Evolutionary conservation across 306 rosid genomes (phyloP), one percentile per base, ranked within the genome.

Genomic region (Acacia confusa): DNA sequence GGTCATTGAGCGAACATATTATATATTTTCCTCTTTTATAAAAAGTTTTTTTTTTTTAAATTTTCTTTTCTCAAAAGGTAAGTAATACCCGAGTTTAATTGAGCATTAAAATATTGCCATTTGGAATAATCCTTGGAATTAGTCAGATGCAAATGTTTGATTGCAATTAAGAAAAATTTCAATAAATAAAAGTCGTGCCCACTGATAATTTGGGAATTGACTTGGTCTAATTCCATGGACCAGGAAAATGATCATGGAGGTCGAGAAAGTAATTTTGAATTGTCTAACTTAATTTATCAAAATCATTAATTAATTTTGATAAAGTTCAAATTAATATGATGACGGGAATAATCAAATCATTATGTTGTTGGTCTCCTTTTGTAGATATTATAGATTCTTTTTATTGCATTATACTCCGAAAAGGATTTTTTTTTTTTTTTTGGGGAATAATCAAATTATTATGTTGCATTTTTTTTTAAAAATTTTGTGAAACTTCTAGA

Each of bases 111-210:
- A 69, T n/a, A 7, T 8, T 68, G 44, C 12, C 32, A 40, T n/a
- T 0, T 41, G 52, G 16, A 13, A 36, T 70, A 11, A 22, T 48
- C 28, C 53, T 28, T 45, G 60, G 68, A 86, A 80, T 69, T 53
- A 63, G 83, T 86, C 85, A 83, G 81, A 81, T 34, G 57, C 34
- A 11, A 48, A 47, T 2, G 4, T 69, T 78, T 43, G 32, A 27
- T 6, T 66, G 27, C 0, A n/a, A n/a, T 38, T 69, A 9, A 69
- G 10, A 47, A 57, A 32, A 22, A 58, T 66, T 63, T 15, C 76
- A 44, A 22, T 3, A 57, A 57, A 22, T 68, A 20, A 69, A 70
- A 43, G 82, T 81, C 30, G 16, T 22, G 65, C 36, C 67, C 67
- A 27, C 32, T 7, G 3, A 24, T 60, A 25, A 60, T 3, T 45